Evolutionary conservation across 176 grass and related monocot species (phyloP), one percentile per base, ranked within the genome.

Genomic region (Juncus inflexus): DNA sequence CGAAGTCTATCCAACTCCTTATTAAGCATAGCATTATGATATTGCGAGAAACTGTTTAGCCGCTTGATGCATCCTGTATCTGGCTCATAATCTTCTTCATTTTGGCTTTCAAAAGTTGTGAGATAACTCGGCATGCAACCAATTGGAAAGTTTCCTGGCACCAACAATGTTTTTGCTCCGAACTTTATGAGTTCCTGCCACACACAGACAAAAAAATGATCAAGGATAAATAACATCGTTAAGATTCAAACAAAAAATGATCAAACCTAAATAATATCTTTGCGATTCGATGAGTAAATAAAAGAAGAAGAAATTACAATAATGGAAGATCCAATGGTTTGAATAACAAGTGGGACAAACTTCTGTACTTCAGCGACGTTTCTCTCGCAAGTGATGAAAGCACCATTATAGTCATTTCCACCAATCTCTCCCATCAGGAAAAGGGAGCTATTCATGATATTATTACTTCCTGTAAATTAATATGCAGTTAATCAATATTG

Each of bases 341-440:
- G 49, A 50, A 89, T 9, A 15, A 95, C 85, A 15, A 57, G 68
- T 0, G 90, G 90, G 8, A 83, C 81, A 57, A 81, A 86, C 37
- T 62, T 67, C 14, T 65, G 82, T 53, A 95, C 82, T 67, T 86
- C 84, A 6, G 78, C 79, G 35, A 85, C 15, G 2, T 70, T 36
- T 5, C 51, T 59, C 1, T 67, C 49, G 3, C 37, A 60, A 28
- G 19, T 28, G 10, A 80, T 63, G 61, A 86, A 65, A 61, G 85
- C 69, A 49, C 78, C 2, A 68, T 95, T 89, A 70, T 95, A 95
- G 70, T 95, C 90, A 61, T 95, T 95, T 6, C 90, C 90, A 40
- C 90, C 86, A 49, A 95, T 95, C 76, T 95, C 90, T 64, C 90
- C 90, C 36, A 95, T 69, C 35, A 83, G 53, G 66, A 95, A 86